Evolutionary conservation across 768 basidiomycete genomes (phyloP).

Genomic region (Lactifluus rugatus): DNA sequence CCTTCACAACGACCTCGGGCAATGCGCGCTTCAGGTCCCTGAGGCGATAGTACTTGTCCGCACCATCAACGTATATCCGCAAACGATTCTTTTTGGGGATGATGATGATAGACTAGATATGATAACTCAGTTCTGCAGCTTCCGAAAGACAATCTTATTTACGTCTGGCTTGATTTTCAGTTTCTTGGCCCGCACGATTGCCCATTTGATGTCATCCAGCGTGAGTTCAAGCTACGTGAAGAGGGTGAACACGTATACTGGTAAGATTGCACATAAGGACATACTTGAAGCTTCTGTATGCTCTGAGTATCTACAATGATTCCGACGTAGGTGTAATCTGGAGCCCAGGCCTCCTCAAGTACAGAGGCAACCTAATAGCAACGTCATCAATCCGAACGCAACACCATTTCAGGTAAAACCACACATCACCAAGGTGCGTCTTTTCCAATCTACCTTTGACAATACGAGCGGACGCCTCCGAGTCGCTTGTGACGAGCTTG

Average conservation of each 20-base stretch:
- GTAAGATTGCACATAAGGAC: constrained; percentile 2
- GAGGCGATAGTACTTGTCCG: constrained; percentile 73
- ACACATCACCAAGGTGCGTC: constrained; percentile 86
- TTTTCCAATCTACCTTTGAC: constrained; percentile 96
- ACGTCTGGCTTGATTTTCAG: constrained; percentile 89
- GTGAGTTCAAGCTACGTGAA: constrained; percentile 72
- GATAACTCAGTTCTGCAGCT: neutral
- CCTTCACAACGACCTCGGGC: constrained; percentile 86
- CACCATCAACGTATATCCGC: constrained; percentile 68
- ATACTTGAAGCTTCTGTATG: constrained; percentile 79
- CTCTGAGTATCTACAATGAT: constrained; percentile 86
- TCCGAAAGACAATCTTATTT: neutral
- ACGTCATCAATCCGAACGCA: neutral
- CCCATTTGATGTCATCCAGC: constrained; percentile 87
- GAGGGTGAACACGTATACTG: neutral
- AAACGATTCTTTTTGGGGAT: constrained; percentile 66
- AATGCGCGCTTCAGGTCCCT: constrained; percentile 80
- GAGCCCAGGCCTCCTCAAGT: constrained; percentile 93
- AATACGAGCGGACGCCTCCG: constrained; percentile 92
- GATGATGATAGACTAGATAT: constrained; percentile 56
- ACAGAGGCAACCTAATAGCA: constrained; percentile 69
- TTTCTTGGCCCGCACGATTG: constrained; percentile 77
- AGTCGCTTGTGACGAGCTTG: constrained; percentile 74
- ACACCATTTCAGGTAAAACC: constrained; percentile 21
- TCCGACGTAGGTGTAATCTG: constrained; percentile 85